Conservation (phyloP, 306 rosid species). For the Boehmeria nivea region DNA sequence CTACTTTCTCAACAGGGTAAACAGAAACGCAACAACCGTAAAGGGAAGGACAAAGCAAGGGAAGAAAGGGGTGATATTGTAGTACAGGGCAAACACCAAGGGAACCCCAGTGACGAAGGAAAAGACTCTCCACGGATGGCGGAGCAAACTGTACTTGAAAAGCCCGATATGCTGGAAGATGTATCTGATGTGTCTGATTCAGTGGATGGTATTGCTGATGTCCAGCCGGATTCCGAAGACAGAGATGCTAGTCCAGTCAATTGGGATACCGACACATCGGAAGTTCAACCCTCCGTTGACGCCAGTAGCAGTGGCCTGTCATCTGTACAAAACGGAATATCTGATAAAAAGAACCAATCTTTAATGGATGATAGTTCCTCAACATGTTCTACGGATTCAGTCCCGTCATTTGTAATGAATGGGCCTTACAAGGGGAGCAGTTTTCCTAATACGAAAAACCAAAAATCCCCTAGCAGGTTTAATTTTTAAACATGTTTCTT, state of each 20-base stretch:
- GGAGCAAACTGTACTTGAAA: slow-evolving; percentile 47
- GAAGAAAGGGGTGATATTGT: slow-evolving; percentile 52
- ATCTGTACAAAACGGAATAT: slow-evolving; percentile 51
- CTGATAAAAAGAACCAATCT: slow-evolving; percentile 57
- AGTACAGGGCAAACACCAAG: slow-evolving; percentile 43
- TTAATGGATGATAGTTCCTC: slow-evolving; percentile 96
- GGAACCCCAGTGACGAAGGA: slow-evolving; percentile 43
- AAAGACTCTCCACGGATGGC: slow-evolving; percentile 43
- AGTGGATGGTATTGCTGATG: slow-evolving; percentile 61
- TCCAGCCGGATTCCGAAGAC: slow-evolving; percentile 83
- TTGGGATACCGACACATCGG: slow-evolving; percentile 97
- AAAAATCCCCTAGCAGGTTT: slow-evolving; percentile 68
- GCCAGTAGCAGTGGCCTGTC: slow-evolving; percentile 55
- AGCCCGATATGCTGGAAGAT: slow-evolving; percentile 60
- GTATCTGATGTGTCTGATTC: slow-evolving; percentile 85
- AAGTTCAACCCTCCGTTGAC: slow-evolving; percentile 67
- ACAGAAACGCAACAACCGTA: slow-evolving; percentile 81
- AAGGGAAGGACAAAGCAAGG: slow-evolving; percentile 80
- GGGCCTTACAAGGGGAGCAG: slow-evolving; percentile 53
- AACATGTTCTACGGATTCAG: slow-evolving; percentile 90
- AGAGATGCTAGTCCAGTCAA: slow-evolving; percentile 76
- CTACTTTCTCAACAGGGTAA: slow-evolving; percentile 54
- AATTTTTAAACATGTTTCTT: slow-evolving; percentile 13
- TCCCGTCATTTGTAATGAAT: slow-evolving; percentile 66
- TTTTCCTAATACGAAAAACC: slow-evolving; percentile 46